Evolutionary conservation across 148 eudicot genomes (phyloP), one percentile per base, ranked within the genome.

Genomic region (Cornus florida): DNA sequence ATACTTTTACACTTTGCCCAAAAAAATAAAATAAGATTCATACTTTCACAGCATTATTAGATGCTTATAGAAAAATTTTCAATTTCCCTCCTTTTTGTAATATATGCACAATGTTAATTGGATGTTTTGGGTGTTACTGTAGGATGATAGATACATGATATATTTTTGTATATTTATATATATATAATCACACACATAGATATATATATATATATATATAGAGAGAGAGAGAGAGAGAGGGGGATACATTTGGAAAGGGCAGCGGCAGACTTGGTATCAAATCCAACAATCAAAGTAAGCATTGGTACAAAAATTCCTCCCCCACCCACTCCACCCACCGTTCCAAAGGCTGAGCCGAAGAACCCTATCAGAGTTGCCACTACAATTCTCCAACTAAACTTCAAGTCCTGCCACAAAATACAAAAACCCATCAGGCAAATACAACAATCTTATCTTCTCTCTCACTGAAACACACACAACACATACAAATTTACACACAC

Each of bases 251-350:
- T 97, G 53, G 99, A 97, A 69, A 97, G 91, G 67, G 99, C 99
- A 83, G 99, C 99, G 64, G 99, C 98, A 76, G 99, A 97, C 81
- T 97, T 97, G 77, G 98, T 91, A 78, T 97, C 99, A 79, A 97
- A 97, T 1, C 98, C 98, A 74, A 97, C 86, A 72, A 97, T 81
- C 73, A 97, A 84, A 46, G 91, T 92, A 65, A 97, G 94, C 98
- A 93, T 91, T 1, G 99, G 99, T 62, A 94, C 98, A 75, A 97
- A 97, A 82, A 97, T 94, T 70, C 99, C 99, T n/a, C 99, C 98
- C 6, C 98, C 98, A 32, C 98, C 98, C 70, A 95, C 96, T 0
- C 98, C 98, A 46, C 98, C 98, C 22, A 97, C 99, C 0, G 99
- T 97, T 62, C 99, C 99, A 76, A 90, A 94, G 0, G 97, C 98